Base-by-base conservation (phyloP, 2,329 filamentous ascomycete genomes). In the Alternaria conjuncta region DNA sequence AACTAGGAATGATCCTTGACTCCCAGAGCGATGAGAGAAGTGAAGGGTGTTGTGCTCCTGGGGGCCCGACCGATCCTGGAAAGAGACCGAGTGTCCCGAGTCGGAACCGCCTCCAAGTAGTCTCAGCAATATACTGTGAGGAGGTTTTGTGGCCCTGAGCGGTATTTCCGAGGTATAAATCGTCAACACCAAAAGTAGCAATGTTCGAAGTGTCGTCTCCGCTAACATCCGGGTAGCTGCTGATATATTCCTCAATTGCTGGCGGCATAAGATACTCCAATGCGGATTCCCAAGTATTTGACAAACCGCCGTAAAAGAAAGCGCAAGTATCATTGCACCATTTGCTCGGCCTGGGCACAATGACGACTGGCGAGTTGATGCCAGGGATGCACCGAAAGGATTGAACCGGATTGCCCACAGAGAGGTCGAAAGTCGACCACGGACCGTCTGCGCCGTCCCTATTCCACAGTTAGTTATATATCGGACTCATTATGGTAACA, bases 301-400 rank as follows among this genome's bases (percentile, higher is more conserved):
- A 44, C 18, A 3, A 12, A 2, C 4, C 41, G 2, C n/a, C 75
- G 67, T 84, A 82, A 65, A 85, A 60, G 76, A 75, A 10, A 74
- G 70, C 10, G 49, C n/a, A 78, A 61, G n/a, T 44, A 8, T 4
- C 43, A 1, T 45, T 45, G 12, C 43, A 45, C 43, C 43, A 45
- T 13, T 7, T 0, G 11, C 43, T 45, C 6, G 13, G 2, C 0
- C 0, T 21, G 0, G 43, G 43, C 7, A 45, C 5, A 13, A 45
- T 8, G n/a, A 45, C 43, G 4, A 45, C 43, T 3, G 43, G 0
- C 7, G 43, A 45, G 4, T 2, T 6, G 0, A 6, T 20, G 6
- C 43, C 43, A 45, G 43, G 1, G 3, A 45, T 45, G 5, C 43
- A 21, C 6, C 74, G 70, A 56, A 78, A 71, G 23, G 53, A 66